Percentiles rank a stretch among this genome's conserved stretches.
These are phyloP conservation scores for Penicillium salamii DNA, from an alignment of 495 filamentous ascomycete species.

Conservation along the genomic window DNA sequence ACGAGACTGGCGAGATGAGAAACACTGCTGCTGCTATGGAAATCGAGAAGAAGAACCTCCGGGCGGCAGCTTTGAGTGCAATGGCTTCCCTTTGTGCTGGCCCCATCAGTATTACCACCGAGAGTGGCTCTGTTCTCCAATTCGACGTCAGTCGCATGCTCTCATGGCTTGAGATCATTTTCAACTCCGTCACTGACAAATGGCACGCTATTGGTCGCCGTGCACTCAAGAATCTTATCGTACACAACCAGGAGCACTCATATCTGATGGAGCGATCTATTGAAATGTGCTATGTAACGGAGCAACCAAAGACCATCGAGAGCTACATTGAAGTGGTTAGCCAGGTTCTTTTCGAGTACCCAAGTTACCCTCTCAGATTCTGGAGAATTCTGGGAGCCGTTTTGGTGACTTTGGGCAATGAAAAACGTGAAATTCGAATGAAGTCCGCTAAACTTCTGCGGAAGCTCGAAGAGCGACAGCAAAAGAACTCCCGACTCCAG, in stretches of 20 bases:
- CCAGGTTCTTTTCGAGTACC: constrained; percentile 75
- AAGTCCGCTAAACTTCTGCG: constrained; percentile 84
- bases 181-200: constrained; percentile 82
- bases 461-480: constrained; percentile 77
- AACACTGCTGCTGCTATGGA: constrained; percentile 86
- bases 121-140: constrained; percentile 75
- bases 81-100: constrained; percentile 95
- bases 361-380: constrained; percentile 77
- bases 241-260: constrained; percentile 82
- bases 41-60: constrained; percentile 89
- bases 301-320: constrained; percentile 74
- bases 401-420: constrained; percentile 85
- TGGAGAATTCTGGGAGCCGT: constrained; percentile 87
- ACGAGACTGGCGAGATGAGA: constrained; percentile 65
- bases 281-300: constrained; percentile 73
- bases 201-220: constrained; percentile 88
- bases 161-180: constrained; percentile 91
- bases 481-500: constrained; percentile 83
- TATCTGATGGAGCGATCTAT: constrained; percentile 85
- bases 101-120: constrained; percentile 82
- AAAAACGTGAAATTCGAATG: constrained; percentile 80
- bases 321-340: constrained; percentile 95
- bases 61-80: constrained; percentile 85
- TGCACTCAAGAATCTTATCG: constrained; percentile 85
- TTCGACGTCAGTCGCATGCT: constrained; percentile 93